Base-by-base conservation (phyloP, 1,284 basidiomycete genomes). In the Puccinia horiana region DNA sequence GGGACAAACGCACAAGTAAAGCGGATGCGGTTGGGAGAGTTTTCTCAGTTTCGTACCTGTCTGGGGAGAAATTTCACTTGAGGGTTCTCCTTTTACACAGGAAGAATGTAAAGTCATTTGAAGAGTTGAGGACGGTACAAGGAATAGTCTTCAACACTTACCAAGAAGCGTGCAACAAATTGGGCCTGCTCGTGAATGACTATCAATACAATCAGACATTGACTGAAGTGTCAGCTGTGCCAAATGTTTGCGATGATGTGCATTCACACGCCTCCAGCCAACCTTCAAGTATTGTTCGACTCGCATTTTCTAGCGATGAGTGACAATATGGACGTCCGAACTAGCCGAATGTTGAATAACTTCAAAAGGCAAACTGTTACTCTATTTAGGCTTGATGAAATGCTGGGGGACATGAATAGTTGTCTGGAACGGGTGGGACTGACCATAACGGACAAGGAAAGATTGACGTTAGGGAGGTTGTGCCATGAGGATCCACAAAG, bases 231-330 rank as follows among this genome's bases (percentile, higher is more conserved):
- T 18, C 85, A 85, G 0, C 86, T 90, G 0, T 86, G 87, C 0
- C 84, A 86, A 0, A 85, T 90, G 0, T 90, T 90, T 86, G 86
- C 84, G 0, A 88, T 87, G 1, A 85, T 90, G 2, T 85, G 90
- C 0, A 67, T 87, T 0, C 85, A 87, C 82, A 87, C 87, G 63
- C 56, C 83, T 14, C 88, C 88, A 0, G 73, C 86, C 0, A 42
- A 87, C 1, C 89, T 89, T 0, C 83, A 83, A 0, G 32, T 47
- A 0, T 85, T 90, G 0, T 90, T 89, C 89, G 63, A 83, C 0
- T 81, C 86, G 2, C 89, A 87, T 81, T 84, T 85, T 0, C 9
- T 52, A 0, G 56, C 85, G 23, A 87, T 90, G 12, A 89, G 88
- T 84, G 88, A 90, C 86, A n/a, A n/a, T n/a, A n/a, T n/a, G n/a